These are phyloP conservation scores for Trapa incisa DNA, from an alignment of 345 rosid species.

Conservation along the genomic window DNA sequence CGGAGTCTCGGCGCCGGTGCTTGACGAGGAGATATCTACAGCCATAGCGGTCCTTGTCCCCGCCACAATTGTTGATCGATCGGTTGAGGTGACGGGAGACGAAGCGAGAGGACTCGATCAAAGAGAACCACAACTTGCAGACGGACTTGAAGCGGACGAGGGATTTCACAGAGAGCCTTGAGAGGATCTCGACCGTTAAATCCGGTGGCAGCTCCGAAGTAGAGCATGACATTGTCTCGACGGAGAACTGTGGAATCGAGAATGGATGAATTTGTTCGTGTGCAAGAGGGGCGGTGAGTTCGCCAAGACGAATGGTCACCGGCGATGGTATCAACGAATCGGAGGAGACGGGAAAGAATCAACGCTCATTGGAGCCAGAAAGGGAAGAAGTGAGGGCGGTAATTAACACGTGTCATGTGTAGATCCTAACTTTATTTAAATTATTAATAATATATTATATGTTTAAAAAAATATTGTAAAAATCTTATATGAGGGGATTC, in stretches of 20 bases:
- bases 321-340: background rate
- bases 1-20: background rate
- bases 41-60: background rate
- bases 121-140: slow-evolving; percentile 3
- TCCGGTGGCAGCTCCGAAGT: background rate
- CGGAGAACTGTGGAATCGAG: no score
- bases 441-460: no score
- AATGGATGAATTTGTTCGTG: background rate
- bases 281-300: background rate
- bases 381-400: no score
- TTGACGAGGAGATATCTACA: background rate
- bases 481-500: no score
- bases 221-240: background rate
- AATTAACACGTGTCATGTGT: no score
- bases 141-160: slow-evolving; percentile 9
- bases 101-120: background rate
- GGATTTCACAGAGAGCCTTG: slow-evolving; percentile 5
- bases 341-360: background rate
- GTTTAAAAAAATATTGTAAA: no score
- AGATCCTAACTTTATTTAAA: no score
- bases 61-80: background rate
- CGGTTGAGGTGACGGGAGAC: background rate
- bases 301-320: background rate
- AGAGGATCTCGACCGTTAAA: background rate
- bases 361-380: no score